phyloP scores from a whole-genome alignment of 495 filamentous ascomycete genomes.

The Aspergillus affinis region DNA sequence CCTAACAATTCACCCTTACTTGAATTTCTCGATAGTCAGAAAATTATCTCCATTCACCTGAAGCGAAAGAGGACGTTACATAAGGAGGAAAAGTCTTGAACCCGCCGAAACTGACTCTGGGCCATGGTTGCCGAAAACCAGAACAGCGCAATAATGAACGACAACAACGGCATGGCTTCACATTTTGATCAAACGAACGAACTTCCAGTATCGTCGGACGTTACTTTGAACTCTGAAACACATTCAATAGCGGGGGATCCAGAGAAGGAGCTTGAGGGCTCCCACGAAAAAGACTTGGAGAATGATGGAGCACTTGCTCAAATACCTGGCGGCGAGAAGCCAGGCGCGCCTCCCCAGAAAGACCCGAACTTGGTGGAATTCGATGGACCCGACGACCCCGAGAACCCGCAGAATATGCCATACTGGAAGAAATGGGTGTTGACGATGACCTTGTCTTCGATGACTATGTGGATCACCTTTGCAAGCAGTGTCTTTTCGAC shows the following conservation, averaged over 20 bases:
- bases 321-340: conserved; percentile 17
- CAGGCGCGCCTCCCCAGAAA: conserved; percentile 22
- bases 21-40: neutral
- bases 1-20: too few species aligned
- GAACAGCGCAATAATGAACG: neutral
- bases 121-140: neutral
- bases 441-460: conserved; percentile 57
- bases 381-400: conserved; percentile 58
- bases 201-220: conserved; percentile 12
- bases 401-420: conserved; percentile 71
- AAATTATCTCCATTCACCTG: neutral
- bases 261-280: conserved; percentile 9
- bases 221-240: conserved; percentile 18
- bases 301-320: conserved; percentile 12
- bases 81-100: neutral
- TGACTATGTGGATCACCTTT: conserved; percentile 63
- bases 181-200: neutral
- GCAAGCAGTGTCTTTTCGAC: conserved; percentile 59
- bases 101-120: neutral
- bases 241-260: conserved; percentile 5
- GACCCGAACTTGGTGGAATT: conserved; percentile 46
- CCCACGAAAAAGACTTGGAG: conserved; percentile 10
- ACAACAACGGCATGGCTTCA: neutral
- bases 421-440: conserved; percentile 65
- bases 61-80: neutral